A percentile compares a stretch with the other conserved stretches of the same genome.
These are phyloP conservation scores for Cicer arietinum DNA, from an alignment of 306 rosid genomes.

Conservation along the genomic window DNA sequence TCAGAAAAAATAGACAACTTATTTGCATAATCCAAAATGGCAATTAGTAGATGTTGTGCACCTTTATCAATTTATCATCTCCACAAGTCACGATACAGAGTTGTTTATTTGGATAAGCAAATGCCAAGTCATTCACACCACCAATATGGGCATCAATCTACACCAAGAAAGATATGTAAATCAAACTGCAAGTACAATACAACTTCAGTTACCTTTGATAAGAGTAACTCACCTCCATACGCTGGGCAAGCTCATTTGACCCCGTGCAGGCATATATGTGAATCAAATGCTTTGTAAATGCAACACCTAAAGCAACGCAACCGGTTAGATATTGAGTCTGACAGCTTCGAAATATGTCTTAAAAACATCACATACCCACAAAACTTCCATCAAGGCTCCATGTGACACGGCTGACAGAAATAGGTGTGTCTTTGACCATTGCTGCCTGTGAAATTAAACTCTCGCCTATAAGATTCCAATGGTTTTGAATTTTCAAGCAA, in stretches of 20 bases:
- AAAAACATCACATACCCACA: constrained; percentile 68
- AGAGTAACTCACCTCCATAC: constrained; percentile 67
- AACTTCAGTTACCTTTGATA: constrained; percentile 35
- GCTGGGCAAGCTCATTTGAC: constrained; percentile 69
- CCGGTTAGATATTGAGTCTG: constrained; percentile 43
- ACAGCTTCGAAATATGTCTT: constrained; percentile 37
- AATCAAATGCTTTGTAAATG: constrained; percentile 82
- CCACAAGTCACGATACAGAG: constrained; percentile 87
- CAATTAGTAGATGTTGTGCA: constrained; percentile 42
- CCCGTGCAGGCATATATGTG: constrained; percentile 74
- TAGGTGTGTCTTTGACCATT: constrained; percentile 56
- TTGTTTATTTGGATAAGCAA: constrained; percentile 84
- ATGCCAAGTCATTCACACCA: constrained; percentile 88
- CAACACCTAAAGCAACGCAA: constrained; percentile 72
- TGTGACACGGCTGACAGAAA: constrained; percentile 79
- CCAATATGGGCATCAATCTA: constrained; percentile 90
- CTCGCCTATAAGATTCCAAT: constrained; percentile 48
- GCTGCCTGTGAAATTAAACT: constrained; percentile 63
- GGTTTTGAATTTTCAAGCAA: constrained; percentile 41
- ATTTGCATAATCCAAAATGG: constrained; percentile 34
- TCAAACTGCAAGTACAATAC: constrained; percentile 42
- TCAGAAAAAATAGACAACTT: constrained; percentile 42
- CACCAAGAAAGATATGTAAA: constrained; percentile 40
- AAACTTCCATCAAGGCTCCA: constrained; percentile 92
- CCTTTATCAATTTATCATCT: constrained; percentile 89